Conservation (phyloP, 805 yeast species). For the Komagataella ulmi region DNA sequence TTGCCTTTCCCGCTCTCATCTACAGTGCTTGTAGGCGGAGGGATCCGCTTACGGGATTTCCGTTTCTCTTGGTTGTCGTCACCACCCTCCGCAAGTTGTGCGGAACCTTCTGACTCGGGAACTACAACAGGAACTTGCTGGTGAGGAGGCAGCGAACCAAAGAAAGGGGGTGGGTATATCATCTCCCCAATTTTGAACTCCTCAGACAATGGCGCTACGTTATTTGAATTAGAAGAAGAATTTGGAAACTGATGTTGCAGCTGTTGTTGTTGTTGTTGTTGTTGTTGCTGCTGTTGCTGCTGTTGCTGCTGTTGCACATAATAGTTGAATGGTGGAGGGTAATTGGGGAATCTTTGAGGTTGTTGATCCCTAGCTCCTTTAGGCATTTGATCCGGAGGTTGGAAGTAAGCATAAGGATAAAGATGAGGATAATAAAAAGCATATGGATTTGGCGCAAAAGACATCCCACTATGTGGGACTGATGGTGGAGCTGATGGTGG, state of each 20-base stretch:
- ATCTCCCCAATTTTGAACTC: not conserved
- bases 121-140: not conserved
- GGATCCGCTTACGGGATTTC: not conserved
- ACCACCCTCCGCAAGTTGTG: not conserved
- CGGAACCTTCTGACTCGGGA: not conserved
- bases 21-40: not conserved
- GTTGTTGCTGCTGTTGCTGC: constrained; percentile 1
- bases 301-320: not conserved
- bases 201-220: not conserved
- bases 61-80: not conserved
- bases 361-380: not conserved
- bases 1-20: not conserved
- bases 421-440: not conserved
- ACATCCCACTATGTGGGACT: not conserved
- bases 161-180: not conserved
- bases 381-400: not conserved
- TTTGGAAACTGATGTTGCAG: not conserved
- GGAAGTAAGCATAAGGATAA: not conserved
- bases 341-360: not conserved
- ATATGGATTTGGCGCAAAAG: not conserved
- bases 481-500: constrained; percentile 1
- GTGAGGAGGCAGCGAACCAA: not conserved
- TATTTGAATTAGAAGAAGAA: not conserved
- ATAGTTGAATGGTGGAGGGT: constrained; percentile 2
- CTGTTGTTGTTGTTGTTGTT: constrained; percentile 1